phyloP scores from a whole-genome alignment of 1,139 yeast species.

The Candida frijolesensis region DNA sequence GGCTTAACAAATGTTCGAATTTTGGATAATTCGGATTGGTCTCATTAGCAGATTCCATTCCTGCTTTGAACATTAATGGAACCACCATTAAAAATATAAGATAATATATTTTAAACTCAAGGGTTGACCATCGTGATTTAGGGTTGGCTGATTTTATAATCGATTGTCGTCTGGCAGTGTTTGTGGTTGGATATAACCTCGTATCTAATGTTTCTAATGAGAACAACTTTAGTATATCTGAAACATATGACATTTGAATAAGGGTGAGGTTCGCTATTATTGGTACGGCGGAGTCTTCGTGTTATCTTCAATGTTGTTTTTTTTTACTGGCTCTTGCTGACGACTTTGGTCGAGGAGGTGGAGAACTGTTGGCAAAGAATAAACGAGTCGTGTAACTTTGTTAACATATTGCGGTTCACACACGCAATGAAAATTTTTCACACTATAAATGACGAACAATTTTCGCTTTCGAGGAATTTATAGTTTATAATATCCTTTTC shows the following conservation, averaged over 20 bases:
- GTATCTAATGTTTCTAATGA: constrained; percentile 79
- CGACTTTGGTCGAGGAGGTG: no score
- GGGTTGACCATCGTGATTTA: constrained; percentile 69
- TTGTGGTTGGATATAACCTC: constrained; percentile 61
- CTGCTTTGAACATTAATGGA: constrained; percentile 82
- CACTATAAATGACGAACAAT: no score
- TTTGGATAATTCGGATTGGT: constrained; percentile 73
- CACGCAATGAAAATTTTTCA: no score
- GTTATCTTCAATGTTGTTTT: no score
- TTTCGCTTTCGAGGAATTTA: no score
- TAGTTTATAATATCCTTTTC: no score
- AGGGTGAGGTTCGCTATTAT: neutral
- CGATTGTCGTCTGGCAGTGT: constrained; percentile 42
- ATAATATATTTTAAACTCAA: constrained; percentile 71
- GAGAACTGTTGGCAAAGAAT: no score
- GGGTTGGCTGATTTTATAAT: constrained; percentile 46
- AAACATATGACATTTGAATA: constrained; percentile 17
- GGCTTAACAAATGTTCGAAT: constrained; percentile 60
- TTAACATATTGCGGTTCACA: no score
- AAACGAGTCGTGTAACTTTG: no score
- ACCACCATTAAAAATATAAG: constrained; percentile 65
- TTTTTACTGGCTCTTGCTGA: no score
- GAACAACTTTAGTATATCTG: constrained; percentile 47
- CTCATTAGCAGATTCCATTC: constrained; percentile 78
- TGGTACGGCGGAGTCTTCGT: no score